Evolutionary conservation across 2,329 filamentous ascomycete genomes (phyloP).

Genomic region (Parafenestella ontariensis): DNA sequence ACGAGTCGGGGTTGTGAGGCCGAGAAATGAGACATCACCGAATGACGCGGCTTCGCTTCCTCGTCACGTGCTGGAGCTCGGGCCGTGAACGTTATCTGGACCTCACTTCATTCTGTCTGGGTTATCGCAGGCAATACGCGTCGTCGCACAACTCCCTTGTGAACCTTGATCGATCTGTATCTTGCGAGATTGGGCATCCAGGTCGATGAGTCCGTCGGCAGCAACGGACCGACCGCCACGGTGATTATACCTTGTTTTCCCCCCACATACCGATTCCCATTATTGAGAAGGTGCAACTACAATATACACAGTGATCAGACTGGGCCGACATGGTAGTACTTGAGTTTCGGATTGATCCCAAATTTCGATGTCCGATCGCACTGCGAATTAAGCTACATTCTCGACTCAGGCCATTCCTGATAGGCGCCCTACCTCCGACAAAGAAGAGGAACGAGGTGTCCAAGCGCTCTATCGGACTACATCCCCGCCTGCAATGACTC

Average conservation of each 20-base stretch:
- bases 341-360: neutral
- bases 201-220: neutral
- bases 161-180: neutral
- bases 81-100: slow-evolving; percentile 3
- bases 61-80: neutral
- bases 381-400: neutral
- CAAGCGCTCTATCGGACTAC: neutral
- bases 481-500: neutral
- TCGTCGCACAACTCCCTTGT: neutral
- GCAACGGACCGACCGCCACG: neutral
- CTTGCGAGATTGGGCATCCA: neutral
- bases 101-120: neutral
- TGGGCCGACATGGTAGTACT: neutral
- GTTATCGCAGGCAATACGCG: neutral
- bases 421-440: neutral
- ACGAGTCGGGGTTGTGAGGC: neutral
- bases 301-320: neutral
- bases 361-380: neutral
- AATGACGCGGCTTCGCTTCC: neutral
- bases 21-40: neutral
- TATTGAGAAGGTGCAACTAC: neutral
- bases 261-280: neutral
- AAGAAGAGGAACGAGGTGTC: neutral
- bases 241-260: neutral
- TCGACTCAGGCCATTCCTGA: neutral